Percentiles rank a stretch among this genome's conserved stretches.
Conservation (phyloP, 257 asterid genomes). For the Leptodermis oblonga region DNA sequence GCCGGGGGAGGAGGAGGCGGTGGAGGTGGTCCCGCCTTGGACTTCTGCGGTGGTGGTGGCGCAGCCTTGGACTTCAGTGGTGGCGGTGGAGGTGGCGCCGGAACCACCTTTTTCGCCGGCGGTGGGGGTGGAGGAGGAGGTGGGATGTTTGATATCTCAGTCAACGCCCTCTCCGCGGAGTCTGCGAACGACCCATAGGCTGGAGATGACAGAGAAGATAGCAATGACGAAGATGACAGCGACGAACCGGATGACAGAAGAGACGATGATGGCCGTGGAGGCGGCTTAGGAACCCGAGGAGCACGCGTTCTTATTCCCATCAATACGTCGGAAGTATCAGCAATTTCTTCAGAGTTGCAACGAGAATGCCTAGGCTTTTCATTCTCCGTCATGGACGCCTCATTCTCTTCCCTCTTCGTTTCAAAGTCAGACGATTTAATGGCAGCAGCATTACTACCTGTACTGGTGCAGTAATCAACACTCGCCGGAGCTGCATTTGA, state of each 20-base stretch:
- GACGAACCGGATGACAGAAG: conserved; percentile 30
- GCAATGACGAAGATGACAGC: conserved; percentile 21
- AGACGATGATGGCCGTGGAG: conserved; percentile 73
- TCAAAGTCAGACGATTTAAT: conserved; percentile 28
- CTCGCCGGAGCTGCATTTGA: conserved; percentile 18
- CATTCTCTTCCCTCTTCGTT: conserved; percentile 43
- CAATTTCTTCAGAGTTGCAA: conserved; percentile 47
- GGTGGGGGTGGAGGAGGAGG: conserved; percentile 30
- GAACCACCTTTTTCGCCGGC: conserved; percentile 11
- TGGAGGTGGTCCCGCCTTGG: conserved; percentile 26
- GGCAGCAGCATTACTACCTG: neutral
- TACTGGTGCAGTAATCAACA: neutral
- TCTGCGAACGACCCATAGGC: conserved; percentile 51
- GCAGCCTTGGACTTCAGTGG: conserved; percentile 28
- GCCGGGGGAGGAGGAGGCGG: conserved; percentile 42
- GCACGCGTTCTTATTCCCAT: conserved; percentile 53
- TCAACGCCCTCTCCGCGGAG: conserved; percentile 66
- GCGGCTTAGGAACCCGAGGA: conserved; percentile 89
- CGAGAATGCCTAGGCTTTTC: conserved; percentile 48
- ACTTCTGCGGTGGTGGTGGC: conserved; percentile 36
- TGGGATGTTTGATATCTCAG: conserved; percentile 55
- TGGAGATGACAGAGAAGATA: conserved; percentile 55
- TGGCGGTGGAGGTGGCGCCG: conserved; percentile 49
- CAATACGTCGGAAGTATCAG: conserved; percentile 42
- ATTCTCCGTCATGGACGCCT: conserved; percentile 16